A percentile compares a stretch with the other conserved stretches of the same genome.
These are phyloP conservation scores for Pseudisothecium myosuroides DNA, from an alignment of 225 moss, liverwort and hornwort genomes.

Conservation along the genomic window DNA sequence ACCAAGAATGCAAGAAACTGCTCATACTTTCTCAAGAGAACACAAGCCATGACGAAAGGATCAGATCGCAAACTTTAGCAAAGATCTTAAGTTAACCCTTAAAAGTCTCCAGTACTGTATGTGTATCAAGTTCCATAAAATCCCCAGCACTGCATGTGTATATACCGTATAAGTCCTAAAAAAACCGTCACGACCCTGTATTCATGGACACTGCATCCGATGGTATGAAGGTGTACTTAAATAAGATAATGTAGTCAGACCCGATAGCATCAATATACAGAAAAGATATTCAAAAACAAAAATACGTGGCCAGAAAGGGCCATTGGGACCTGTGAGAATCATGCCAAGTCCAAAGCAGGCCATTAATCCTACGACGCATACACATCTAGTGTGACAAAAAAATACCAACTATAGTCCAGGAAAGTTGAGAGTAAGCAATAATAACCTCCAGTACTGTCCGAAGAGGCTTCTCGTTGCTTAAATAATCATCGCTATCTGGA, in stretches of 20 bases:
- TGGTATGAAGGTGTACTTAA: neutral
- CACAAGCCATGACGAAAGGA: neutral
- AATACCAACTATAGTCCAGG: neutral
- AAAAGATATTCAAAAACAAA: neutral
- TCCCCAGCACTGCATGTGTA: neutral
- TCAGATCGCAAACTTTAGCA: neutral
- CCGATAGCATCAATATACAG: neutral
- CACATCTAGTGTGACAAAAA: neutral
- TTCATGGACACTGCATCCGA: neutral
- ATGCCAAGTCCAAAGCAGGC: neutral
- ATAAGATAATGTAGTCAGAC: neutral
- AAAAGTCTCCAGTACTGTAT: neutral
- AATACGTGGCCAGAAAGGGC: neutral
- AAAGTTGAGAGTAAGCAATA: neutral
- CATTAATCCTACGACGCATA: neutral
- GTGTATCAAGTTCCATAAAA: neutral
- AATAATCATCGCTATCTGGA: conserved; percentile 87
- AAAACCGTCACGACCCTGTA: too few species aligned
- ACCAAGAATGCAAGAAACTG: neutral
- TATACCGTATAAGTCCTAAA: neutral
- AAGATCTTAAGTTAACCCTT: neutral
- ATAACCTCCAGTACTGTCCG: conserved; percentile 88
- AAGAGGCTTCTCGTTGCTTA: conserved; percentile 88
- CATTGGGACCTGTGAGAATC: neutral
- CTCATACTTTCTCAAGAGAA: neutral